Conservation (phyloP, 2,329 filamentous ascomycete genomes). For the Claviceps sp. region DNA sequence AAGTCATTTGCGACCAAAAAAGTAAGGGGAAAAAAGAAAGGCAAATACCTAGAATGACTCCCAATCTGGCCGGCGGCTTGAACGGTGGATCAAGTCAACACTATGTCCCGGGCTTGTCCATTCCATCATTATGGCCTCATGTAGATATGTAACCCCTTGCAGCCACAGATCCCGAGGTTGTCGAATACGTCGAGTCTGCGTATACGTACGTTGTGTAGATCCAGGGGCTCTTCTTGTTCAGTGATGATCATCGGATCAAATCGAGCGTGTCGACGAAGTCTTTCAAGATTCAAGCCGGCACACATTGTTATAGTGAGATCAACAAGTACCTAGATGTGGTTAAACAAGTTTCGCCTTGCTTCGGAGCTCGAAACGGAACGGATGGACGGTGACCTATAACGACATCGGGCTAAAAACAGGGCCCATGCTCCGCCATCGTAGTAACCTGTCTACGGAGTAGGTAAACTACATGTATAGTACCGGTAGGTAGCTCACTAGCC, state of each 20-base stretch:
- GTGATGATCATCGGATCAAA: not conserved
- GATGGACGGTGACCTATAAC: not conserved
- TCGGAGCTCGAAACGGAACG: not conserved
- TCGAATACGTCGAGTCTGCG: too few species aligned
- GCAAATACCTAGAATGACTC: too few species aligned
- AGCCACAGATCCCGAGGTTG: too few species aligned
- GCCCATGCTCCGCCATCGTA: not conserved
- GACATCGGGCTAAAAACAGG: not conserved
- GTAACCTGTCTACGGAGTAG: not conserved
- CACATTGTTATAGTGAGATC: not conserved
- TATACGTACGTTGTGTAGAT: too few species aligned
- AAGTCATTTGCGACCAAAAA: not conserved
- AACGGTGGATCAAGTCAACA: too few species aligned
- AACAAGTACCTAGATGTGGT: not conserved
- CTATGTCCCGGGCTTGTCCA: too few species aligned
- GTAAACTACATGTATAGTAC: too few species aligned
- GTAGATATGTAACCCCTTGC: too few species aligned
- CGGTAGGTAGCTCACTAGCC: not conserved
- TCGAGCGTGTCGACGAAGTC: not conserved
- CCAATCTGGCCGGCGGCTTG: too few species aligned
- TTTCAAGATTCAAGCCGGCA: not conserved
- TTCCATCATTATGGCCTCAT: too few species aligned
- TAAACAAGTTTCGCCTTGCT: not conserved
- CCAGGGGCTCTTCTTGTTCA: not conserved
- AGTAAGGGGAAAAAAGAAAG: too few species aligned